Conservation (phyloP, 2,329 filamentous ascomycete genomes). For the Fusarium sp. region DNA sequence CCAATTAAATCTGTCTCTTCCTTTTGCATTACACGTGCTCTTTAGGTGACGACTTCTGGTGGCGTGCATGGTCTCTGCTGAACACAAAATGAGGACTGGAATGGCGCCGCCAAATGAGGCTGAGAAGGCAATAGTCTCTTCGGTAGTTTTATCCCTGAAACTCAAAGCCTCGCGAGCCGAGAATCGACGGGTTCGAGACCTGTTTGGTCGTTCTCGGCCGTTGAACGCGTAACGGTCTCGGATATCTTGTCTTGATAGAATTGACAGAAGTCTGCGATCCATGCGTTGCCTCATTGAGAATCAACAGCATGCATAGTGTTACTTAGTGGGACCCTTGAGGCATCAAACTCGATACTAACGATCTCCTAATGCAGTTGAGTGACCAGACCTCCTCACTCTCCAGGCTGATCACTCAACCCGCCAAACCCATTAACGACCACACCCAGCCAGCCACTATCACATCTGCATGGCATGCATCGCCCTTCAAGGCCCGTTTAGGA, state of each 20-base stretch:
- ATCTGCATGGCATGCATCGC: conserved; percentile 9
- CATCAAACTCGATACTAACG: not conserved
- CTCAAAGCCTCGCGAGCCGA: not conserved
- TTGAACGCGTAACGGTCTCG: not conserved
- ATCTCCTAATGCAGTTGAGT: not conserved
- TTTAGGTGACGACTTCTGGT: not conserved
- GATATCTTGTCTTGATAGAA: not conserved
- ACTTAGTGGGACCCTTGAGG: not conserved
- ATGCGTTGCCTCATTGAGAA: not conserved
- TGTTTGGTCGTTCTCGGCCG: not conserved
- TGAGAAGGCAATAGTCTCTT: not conserved
- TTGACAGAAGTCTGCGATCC: not conserved
- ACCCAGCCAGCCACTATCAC: conserved; percentile 22
- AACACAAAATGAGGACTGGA: not conserved
- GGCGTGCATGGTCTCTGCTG: not conserved
- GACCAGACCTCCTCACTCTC: not conserved
- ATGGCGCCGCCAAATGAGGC: not conserved
- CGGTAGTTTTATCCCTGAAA: not conserved
- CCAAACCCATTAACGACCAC: not conserved
- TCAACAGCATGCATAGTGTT: not conserved
- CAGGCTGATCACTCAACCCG: not conserved
- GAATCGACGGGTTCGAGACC: not conserved
- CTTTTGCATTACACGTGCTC: not conserved
- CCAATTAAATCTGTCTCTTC: not conserved
- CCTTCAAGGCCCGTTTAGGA: not conserved